A percentile compares a stretch with the other conserved stretches of the same genome.
Evolutionary conservation across 768 basidiomycete species (phyloP).

Genomic region (Pulveroboletus sp.): DNA sequence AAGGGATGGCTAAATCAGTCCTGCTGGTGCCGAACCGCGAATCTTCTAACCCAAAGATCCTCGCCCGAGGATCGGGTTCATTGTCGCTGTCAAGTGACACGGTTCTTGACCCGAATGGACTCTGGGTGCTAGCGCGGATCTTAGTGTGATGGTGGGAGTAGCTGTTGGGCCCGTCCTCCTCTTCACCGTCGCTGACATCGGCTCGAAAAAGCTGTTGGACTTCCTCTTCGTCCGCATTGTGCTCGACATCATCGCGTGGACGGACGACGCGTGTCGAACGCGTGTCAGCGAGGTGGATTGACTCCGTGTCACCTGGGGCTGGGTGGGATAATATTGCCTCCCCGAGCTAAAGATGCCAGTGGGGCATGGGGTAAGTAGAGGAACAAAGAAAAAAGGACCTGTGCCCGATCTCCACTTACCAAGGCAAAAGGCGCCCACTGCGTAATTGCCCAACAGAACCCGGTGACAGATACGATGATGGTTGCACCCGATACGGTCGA

Average conservation of each 20-base stretch:
- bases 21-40: constrained; percentile 46
- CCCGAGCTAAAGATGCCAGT: constrained; percentile 50
- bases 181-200: constrained; percentile 22
- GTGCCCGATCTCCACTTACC: constrained; percentile 39
- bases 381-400: background rate
- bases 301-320: constrained; percentile 30
- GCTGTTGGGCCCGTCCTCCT: background rate
- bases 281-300: constrained; percentile 39
- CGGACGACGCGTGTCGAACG: constrained; percentile 16
- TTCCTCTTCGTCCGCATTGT: constrained; percentile 20
- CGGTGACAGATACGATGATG: constrained; percentile 68
- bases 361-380: constrained; percentile 17
- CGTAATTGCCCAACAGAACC: constrained; percentile 89
- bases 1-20: constrained; percentile 32
- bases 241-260: constrained; percentile 1
- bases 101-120: background rate
- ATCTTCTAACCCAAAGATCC: constrained; percentile 37
- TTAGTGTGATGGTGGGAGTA: background rate
- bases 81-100: constrained; percentile 7
- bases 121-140: background rate
- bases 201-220: constrained; percentile 18
- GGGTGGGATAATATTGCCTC: constrained; percentile 78
- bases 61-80: constrained; percentile 12
- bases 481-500: constrained; percentile 68
- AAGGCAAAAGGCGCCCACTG: constrained; percentile 93